phyloP scores from a whole-genome alignment of 768 basidiomycete species.

The Trichaptum fuscoviolaceum region DNA sequence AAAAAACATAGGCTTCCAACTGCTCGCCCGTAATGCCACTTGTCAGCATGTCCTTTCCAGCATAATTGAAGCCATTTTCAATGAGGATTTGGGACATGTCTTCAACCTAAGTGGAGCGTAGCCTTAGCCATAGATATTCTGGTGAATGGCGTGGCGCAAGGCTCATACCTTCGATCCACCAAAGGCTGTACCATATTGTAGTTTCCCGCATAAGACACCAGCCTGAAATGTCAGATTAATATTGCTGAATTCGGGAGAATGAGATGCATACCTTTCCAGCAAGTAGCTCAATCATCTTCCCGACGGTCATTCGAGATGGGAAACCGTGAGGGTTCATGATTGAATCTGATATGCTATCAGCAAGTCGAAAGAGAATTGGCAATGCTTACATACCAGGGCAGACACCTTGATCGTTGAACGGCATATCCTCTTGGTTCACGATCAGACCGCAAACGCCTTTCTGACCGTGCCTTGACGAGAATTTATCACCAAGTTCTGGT shows the following conservation, averaged over 20 bases:
- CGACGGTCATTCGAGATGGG: slow-evolving; percentile 98
- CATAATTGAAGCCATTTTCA: slow-evolving; percentile 93
- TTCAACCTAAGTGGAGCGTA: slow-evolving; percentile 56
- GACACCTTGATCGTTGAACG: slow-evolving; percentile 97
- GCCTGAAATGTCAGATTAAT: slow-evolving; percentile 46
- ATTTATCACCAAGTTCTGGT: slow-evolving; percentile 97
- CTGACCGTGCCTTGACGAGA: slow-evolving; percentile 96
- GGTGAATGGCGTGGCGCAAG: too few species aligned
- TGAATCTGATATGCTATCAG: slow-evolving; percentile 54
- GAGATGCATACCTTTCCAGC: slow-evolving; percentile 72
- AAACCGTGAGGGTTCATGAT: slow-evolving; percentile 99
- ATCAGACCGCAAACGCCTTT: slow-evolving; percentile 99
- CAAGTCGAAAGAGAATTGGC: slow-evolving; percentile 35
- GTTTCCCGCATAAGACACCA: slow-evolving; percentile 82
- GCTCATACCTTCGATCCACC: slow-evolving; percentile 85
- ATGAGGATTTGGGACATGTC: slow-evolving; percentile 97
- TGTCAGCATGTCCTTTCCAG: slow-evolving; percentile 98
- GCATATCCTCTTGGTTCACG: slow-evolving; percentile 98
- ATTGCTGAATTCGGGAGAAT: slow-evolving; percentile 7
- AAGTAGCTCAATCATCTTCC: slow-evolving; percentile 98
- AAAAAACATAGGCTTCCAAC: slow-evolving; percentile 95
- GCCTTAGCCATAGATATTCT: slow-evolving; percentile 2
- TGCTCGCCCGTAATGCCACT: slow-evolving; percentile 97
- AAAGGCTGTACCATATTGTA: slow-evolving; percentile 95
- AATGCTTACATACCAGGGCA: slow-evolving; percentile 58